These are phyloP conservation scores for Suhomyces yuchorum DNA, from an alignment of 1,139 yeast species.

Conservation along the genomic window DNA sequence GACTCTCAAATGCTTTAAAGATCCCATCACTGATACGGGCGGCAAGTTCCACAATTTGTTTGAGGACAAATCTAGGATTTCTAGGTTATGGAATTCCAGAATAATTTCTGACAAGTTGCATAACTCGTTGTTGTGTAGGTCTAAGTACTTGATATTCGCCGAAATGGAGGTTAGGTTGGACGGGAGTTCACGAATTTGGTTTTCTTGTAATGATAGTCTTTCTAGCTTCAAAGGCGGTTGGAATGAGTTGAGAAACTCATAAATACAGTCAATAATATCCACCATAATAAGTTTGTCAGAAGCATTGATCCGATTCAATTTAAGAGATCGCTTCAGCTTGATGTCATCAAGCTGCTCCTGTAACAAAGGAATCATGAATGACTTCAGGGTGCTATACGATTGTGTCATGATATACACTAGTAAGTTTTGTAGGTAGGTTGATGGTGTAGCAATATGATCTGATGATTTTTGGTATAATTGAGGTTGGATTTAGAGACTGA, in stretches of 20 bases:
- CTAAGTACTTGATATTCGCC: constrained; percentile 57
- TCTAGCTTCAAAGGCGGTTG: constrained; percentile 46
- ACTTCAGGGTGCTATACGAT: constrained; percentile 7
- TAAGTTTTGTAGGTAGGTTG: not conserved
- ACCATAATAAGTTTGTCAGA: constrained; percentile 7
- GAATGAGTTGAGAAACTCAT: constrained; percentile 19
- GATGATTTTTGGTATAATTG: not conserved
- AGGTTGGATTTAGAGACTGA: not conserved
- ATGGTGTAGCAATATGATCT: not conserved
- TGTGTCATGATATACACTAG: constrained; percentile 7
- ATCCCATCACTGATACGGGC: constrained; percentile 24
- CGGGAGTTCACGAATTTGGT: constrained; percentile 53
- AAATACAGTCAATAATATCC: constrained; percentile 20
- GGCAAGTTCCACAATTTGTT: constrained; percentile 50
- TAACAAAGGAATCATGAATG: constrained; percentile 17
- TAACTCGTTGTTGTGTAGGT: constrained; percentile 63
- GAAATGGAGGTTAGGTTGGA: constrained; percentile 46
- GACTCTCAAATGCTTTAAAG: constrained; percentile 52
- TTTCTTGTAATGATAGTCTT: constrained; percentile 56
- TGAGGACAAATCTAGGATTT: constrained; percentile 67
- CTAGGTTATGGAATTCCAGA: constrained; percentile 49
- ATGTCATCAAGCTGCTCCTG: constrained; percentile 22
- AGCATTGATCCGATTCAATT: constrained; percentile 16
- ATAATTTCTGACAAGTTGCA: constrained; percentile 52
- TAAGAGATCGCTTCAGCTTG: constrained; percentile 19